Percentiles rank a stretch among this genome's conserved stretches.
Evolutionary conservation across 495 filamentous ascomycete genomes (phyloP).

Genomic region (Hypoxylon crocopeplum): DNA sequence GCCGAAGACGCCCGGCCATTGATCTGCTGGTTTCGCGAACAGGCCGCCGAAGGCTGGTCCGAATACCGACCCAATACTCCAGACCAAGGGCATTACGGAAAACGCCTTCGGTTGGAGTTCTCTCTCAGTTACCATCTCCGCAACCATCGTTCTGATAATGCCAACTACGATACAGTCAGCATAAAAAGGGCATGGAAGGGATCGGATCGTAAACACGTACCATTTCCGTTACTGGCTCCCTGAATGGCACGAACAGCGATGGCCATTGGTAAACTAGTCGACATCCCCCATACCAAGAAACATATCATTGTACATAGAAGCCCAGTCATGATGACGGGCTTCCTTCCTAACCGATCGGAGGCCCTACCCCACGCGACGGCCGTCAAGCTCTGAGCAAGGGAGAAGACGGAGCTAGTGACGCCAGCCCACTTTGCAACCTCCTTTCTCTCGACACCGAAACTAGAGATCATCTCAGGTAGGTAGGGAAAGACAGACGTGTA

Average conservation of each 20-base stretch:
- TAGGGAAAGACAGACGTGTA: conserved; percentile 89
- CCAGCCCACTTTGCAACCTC: conserved; percentile 81
- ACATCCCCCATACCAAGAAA: conserved; percentile 79
- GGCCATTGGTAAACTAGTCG: conserved; percentile 72
- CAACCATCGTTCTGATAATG: conserved; percentile 73
- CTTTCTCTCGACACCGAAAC: conserved; percentile 73
- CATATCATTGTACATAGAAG: conserved; percentile 75
- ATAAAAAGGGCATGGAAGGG: too few relatives aligned
- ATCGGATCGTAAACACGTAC: conserved; percentile 38
- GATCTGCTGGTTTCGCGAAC: conserved; percentile 78
- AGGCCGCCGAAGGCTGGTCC: conserved; percentile 88
- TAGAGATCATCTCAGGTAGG: conserved; percentile 86
- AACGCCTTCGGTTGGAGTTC: conserved; percentile 84
- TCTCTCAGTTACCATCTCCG: conserved; percentile 79
- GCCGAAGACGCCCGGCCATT: conserved; percentile 71
- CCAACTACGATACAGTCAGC: conserved; percentile 53
- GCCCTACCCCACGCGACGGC: conserved; percentile 81
- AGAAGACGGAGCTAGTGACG: conserved; percentile 75
- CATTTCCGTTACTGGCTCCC: conserved; percentile 72
- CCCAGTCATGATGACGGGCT: conserved; percentile 74
- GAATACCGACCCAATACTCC: conserved; percentile 84
- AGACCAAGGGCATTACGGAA: conserved; percentile 82
- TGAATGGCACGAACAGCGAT: conserved; percentile 71
- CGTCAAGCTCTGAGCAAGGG: conserved; percentile 72
- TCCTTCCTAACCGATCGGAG: conserved; percentile 76